Percentiles rank a stretch among this genome's conserved stretches.
These are phyloP conservation scores for Fusarium decemcellulare DNA, from an alignment of 2,329 filamentous ascomycete species.

Conservation along the genomic window DNA sequence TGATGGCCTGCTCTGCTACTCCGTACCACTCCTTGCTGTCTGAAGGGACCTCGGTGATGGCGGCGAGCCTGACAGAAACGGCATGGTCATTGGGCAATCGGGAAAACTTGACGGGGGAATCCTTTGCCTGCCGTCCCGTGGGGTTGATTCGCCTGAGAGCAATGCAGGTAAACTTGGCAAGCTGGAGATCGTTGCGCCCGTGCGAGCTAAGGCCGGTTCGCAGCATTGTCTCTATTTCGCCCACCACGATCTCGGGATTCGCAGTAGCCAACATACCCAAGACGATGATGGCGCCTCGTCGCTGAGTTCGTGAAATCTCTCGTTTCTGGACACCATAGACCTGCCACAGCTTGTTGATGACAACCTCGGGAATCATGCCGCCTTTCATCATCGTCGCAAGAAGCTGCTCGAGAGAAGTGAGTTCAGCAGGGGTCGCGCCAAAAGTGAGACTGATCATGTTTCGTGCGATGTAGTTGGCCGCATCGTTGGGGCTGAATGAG, in stretches of 20 bases:
- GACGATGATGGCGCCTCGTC: conserved; percentile 94
- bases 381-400: conserved; percentile 98
- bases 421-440: conserved; percentile 91
- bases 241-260: conserved; percentile 91
- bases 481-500: conserved; percentile 87
- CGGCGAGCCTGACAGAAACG: conserved; percentile 83
- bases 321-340: conserved; percentile 95
- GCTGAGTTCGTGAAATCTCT: conserved; percentile 92
- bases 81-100: conserved; percentile 94
- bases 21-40: conserved; percentile 97
- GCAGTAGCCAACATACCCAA: conserved; percentile 96
- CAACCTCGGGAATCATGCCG: conserved; percentile 86
- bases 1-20: conserved; percentile 95
- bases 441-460: conserved; percentile 99
- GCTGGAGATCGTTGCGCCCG: conserved; percentile 85
- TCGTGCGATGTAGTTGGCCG: conserved; percentile 93
- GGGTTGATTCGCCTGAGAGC: conserved; percentile 93
- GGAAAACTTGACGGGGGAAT: conserved; percentile 76
- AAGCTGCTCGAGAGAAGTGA: conserved; percentile 95
- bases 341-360: conserved; percentile 95
- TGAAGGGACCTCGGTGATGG: conserved; percentile 87
- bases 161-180: conserved; percentile 96
- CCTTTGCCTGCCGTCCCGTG: conserved; percentile 83
- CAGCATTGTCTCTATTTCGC: conserved; percentile 95
- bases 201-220: conserved; percentile 87